Evolutionary conservation across 371 early-diverging fungal genomes (phyloP).

Genomic region (Mortierella sp.): DNA sequence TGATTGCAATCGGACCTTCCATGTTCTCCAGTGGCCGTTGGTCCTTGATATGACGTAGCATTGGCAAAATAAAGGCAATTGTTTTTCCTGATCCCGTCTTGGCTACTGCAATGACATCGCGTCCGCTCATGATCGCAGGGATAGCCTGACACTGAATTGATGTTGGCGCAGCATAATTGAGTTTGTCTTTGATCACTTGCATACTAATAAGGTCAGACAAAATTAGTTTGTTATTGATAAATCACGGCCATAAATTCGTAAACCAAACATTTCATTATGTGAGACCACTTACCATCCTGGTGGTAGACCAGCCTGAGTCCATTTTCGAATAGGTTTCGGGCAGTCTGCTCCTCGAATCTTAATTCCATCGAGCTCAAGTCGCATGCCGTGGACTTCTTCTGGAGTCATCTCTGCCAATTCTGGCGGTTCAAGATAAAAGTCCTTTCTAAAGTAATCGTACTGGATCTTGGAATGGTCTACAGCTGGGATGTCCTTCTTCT

Average conservation of each 20-base stretch:
- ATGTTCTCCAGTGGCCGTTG: conserved; percentile 86
- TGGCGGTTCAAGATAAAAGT: conserved; percentile 97
- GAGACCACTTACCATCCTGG: conserved; percentile 62
- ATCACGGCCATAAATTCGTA: too few species aligned
- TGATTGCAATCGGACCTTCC: conserved; percentile 95
- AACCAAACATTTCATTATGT: neutral
- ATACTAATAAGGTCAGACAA: conserved; percentile 54
- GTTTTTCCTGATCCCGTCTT: conserved; percentile 99
- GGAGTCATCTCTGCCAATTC: conserved; percentile 86
- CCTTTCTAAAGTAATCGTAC: conserved; percentile 93
- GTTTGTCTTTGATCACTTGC: conserved; percentile 79
- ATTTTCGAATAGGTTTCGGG: conserved; percentile 94
- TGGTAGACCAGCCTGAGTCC: conserved; percentile 96
- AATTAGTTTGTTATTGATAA: neutral
- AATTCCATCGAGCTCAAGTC: conserved; percentile 93
- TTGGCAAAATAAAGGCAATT: conserved; percentile 95
- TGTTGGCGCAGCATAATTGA: conserved; percentile 90
- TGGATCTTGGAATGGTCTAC: conserved; percentile 91
- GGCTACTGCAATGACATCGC: conserved; percentile 99
- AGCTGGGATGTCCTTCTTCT: conserved; percentile 92
- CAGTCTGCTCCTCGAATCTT: conserved; percentile 90
- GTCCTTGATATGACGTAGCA: conserved; percentile 97
- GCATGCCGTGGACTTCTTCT: conserved; percentile 87
- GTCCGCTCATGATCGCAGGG: conserved; percentile 97
- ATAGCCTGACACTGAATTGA: conserved; percentile 98